These are phyloP conservation scores for Beauveria sp. DNA, from an alignment of 2,329 filamentous ascomycete genomes.

Conservation along the genomic window DNA sequence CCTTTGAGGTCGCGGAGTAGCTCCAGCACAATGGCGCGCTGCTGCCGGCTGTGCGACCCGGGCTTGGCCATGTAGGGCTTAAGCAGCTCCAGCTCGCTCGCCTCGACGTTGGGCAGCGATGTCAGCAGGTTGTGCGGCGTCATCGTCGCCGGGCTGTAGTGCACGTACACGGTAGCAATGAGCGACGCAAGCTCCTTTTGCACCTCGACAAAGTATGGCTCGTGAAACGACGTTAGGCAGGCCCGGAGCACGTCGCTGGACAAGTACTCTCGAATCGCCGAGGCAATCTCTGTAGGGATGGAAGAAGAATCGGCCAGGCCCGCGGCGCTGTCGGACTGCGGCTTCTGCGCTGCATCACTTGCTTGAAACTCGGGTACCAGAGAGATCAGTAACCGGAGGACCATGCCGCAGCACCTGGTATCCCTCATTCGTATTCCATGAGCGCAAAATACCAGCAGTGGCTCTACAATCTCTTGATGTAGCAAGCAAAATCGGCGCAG, in stretches of 20 bases:
- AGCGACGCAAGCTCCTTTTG: conserved; percentile 86
- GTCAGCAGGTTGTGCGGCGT: conserved; percentile 73
- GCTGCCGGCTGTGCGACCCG: conserved; percentile 59
- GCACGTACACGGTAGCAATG: conserved; percentile 76
- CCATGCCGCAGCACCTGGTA: conserved; percentile 77
- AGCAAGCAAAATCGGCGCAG: conserved; percentile 79
- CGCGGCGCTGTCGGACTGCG: conserved; percentile 7
- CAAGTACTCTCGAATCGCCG: conserved; percentile 80
- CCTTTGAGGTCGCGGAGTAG: conserved; percentile 81
- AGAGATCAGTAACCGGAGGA: conserved; percentile 77
- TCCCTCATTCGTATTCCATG: conserved; percentile 87
- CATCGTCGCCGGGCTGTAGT: conserved; percentile 61
- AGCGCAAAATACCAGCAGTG: conserved; percentile 83
- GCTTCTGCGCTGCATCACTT: conserved; percentile 21
- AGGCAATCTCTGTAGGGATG: conserved; percentile 46
- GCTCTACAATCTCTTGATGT: conserved; percentile 72
- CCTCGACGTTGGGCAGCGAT: conserved; percentile 68
- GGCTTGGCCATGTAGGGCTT: conserved; percentile 53
- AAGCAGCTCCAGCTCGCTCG: conserved; percentile 57
- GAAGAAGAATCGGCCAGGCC: conserved; percentile 30
- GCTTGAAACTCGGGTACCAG: conserved; percentile 70
- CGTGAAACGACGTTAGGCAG: conserved; percentile 83
- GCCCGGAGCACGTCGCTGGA: conserved; percentile 82
- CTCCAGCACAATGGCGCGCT: conserved; percentile 75
- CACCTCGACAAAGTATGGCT: conserved; percentile 92